These are phyloP conservation scores for Aspergillus sp. DNA, from an alignment of 2,329 filamentous ascomycete genomes.

Conservation along the genomic window DNA sequence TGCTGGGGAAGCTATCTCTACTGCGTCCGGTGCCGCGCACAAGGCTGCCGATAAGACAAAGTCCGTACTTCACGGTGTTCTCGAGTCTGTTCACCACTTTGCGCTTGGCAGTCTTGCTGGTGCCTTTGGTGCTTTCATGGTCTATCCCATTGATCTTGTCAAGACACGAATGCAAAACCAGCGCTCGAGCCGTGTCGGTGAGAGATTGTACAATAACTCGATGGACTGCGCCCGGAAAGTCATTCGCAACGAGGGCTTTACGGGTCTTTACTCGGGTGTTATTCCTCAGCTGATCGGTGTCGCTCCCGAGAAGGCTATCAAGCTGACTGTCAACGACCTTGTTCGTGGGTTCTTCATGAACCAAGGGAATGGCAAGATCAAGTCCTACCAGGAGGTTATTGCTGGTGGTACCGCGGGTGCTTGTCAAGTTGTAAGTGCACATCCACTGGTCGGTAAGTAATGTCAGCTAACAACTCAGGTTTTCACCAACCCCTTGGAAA, in stretches of 20 bases:
- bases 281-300: slow-evolving; percentile 94
- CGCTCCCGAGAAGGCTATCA: slow-evolving; percentile 99
- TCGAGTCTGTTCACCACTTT: slow-evolving; percentile 88
- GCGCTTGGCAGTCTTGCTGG: slow-evolving; percentile 84
- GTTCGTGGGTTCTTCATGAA: slow-evolving; percentile 75
- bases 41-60: slow-evolving; percentile 58
- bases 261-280: slow-evolving; percentile 90
- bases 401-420: slow-evolving; percentile 87
- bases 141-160: slow-evolving; percentile 97
- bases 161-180: slow-evolving; percentile 99
- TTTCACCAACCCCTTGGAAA: slow-evolving; percentile 97
- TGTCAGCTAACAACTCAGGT: slow-evolving; percentile 54
- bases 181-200: slow-evolving; percentile 75
- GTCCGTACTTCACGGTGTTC: slow-evolving; percentile 61
- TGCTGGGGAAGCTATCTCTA: slow-evolving; percentile 47
- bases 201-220: slow-evolving; percentile 94
- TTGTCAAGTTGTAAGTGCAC: slow-evolving; percentile 84
- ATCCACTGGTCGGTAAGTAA: background rate
- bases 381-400: slow-evolving; percentile 69
- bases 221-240: slow-evolving; percentile 94
- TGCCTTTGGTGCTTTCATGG: slow-evolving; percentile 98
- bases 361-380: slow-evolving; percentile 71
- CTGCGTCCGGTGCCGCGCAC: slow-evolving; percentile 45
- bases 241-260: slow-evolving; percentile 84
- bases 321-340: slow-evolving; percentile 95